Evolutionary conservation across 2,329 filamentous ascomycete genomes (phyloP).

Genomic region (Akanthomyces dipterigenus): DNA sequence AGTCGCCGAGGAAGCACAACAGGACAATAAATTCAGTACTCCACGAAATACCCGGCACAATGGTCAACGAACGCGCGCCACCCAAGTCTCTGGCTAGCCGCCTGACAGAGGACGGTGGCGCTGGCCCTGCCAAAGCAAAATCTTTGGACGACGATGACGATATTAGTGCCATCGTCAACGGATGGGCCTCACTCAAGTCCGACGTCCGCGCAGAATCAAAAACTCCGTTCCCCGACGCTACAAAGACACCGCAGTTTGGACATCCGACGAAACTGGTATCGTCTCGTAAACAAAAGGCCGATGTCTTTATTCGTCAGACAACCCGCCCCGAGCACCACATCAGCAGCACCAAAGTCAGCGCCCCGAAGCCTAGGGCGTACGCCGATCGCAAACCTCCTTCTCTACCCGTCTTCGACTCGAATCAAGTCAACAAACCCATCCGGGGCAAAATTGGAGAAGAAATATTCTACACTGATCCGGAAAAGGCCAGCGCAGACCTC

Average conservation of each 20-base stretch:
- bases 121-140: not conserved
- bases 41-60: conserved; percentile 21
- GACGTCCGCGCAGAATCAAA: conserved; percentile 15
- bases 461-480: conserved; percentile 60
- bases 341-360: conserved; percentile 37
- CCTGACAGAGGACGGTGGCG: conserved; percentile 23
- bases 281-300: conserved; percentile 48
- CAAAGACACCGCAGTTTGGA: conserved; percentile 26
- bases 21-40: conserved; percentile 14
- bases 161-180: conserved; percentile 26
- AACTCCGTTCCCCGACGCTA: conserved; percentile 15
- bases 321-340: conserved; percentile 52
- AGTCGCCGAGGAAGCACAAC: conserved; percentile 9
- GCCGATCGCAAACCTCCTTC: conserved; percentile 41
- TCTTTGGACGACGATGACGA: conserved; percentile 22
- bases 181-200: conserved; percentile 22
- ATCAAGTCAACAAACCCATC: conserved; percentile 12
- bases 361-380: conserved; percentile 40
- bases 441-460: conserved; percentile 30
- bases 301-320: conserved; percentile 48
- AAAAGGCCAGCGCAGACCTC: conserved; percentile 66
- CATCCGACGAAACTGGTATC: conserved; percentile 39
- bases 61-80: conserved; percentile 43
- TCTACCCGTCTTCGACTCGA: conserved; percentile 43
- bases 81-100: conserved; percentile 33